phyloP scores from a whole-genome alignment of 306 rosid species.

The Corylus avellana region DNA sequence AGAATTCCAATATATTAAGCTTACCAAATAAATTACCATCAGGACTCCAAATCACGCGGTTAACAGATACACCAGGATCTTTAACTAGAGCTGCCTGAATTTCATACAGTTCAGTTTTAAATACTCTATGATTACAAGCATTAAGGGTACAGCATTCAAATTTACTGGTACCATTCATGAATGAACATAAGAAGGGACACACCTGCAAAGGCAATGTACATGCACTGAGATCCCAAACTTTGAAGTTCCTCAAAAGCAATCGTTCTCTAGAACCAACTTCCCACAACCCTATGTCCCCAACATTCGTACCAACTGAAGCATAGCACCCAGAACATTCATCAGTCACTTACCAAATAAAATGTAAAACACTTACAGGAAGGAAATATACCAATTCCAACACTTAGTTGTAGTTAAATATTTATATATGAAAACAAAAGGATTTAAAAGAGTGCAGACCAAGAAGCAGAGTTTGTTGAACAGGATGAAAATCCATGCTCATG shows the following conservation, averaged over 20 bases:
- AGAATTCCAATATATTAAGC: slow-evolving; percentile 31
- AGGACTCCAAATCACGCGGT: slow-evolving; percentile 98
- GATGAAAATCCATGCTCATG: slow-evolving; percentile 99
- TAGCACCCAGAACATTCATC: slow-evolving; percentile 4
- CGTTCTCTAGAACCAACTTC: slow-evolving; percentile 94
- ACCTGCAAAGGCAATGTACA: slow-evolving; percentile 97
- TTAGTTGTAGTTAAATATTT: neutral
- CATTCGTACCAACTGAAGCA: slow-evolving; percentile 86
- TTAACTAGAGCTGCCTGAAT: slow-evolving; percentile 88
- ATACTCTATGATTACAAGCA: slow-evolving; percentile 20
- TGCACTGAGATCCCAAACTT: slow-evolving; percentile 93
- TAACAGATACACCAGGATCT: slow-evolving; percentile 93
- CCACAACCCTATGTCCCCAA: slow-evolving; percentile 96
- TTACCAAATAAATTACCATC: slow-evolving; percentile 92
- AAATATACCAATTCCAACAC: slow-evolving; percentile 9
- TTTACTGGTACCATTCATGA: slow-evolving; percentile 12
- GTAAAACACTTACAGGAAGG: slow-evolving; percentile 11
- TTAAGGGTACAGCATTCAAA: slow-evolving; percentile 3
- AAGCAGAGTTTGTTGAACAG: slow-evolving; percentile 83
- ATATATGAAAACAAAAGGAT: slow-evolving; percentile 3
- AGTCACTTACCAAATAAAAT: slow-evolving; percentile 22
- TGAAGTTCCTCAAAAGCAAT: slow-evolving; percentile 73
- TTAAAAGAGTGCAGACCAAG: slow-evolving; percentile 61
- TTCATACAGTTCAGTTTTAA: slow-evolving; percentile 29
- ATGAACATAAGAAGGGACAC: slow-evolving; percentile 12